Evolutionary conservation across 306 rosid genomes (phyloP).

Genomic region (Ziziphus jujuba): DNA sequence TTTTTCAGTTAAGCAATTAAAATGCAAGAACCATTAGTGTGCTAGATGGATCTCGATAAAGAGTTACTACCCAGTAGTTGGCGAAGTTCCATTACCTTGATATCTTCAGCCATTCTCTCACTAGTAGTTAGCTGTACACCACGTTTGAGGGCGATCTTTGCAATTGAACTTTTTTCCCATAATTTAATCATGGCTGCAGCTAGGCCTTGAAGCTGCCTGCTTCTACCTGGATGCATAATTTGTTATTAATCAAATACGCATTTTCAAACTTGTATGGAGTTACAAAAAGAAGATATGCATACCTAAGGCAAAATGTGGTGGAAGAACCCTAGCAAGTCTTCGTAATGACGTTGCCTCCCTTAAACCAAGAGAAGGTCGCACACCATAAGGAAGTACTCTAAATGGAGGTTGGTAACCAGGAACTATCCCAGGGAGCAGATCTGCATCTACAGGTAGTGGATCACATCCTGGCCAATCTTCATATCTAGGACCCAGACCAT

Average conservation of each 20-base stretch:
- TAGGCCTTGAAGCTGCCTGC: slow-evolving; percentile 89
- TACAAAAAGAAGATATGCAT: slow-evolving; percentile 21
- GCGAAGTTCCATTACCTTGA: slow-evolving; percentile 62
- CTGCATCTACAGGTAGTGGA: slow-evolving; percentile 91
- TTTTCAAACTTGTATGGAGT: slow-evolving; percentile 17
- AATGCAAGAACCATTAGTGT: not conserved
- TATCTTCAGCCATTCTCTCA: slow-evolving; percentile 98
- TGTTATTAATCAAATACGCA: slow-evolving; percentile 25
- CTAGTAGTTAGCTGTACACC: slow-evolving; percentile 96
- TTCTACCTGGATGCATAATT: slow-evolving; percentile 63
- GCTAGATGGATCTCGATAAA: slow-evolving; percentile 6
- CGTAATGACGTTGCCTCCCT: slow-evolving; percentile 78
- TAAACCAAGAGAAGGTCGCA: slow-evolving; percentile 69
- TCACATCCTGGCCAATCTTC: slow-evolving; percentile 89
- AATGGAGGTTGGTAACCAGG: slow-evolving; percentile 85
- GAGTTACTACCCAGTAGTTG: slow-evolving; percentile 7
- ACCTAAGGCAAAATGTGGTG: slow-evolving; percentile 99
- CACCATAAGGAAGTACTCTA: slow-evolving; percentile 94
- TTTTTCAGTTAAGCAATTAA: slow-evolving; percentile 17
- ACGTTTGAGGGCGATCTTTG: slow-evolving; percentile 94
- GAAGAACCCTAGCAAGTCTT: slow-evolving; percentile 85
- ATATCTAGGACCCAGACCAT: slow-evolving; percentile 82
- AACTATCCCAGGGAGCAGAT: slow-evolving; percentile 71
- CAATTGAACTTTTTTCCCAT: slow-evolving; percentile 87
- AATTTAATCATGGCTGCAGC: slow-evolving; percentile 78